Base-by-base conservation (phyloP, 345 rosid genomes). In the Cardamine resedifolia region DNA sequence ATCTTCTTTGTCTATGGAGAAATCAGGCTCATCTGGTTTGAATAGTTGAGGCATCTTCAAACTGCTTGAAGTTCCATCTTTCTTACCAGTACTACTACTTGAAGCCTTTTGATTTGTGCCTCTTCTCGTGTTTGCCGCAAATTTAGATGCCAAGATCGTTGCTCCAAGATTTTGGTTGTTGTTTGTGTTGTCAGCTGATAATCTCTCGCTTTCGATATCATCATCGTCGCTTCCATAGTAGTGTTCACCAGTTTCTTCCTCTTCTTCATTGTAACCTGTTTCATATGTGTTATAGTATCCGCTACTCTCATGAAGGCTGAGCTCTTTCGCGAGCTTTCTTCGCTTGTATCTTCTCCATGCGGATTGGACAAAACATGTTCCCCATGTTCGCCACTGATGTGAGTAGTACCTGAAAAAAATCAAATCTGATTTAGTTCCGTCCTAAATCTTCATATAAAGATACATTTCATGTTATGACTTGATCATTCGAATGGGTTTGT, bases 371-470 rank as follows among this genome's bases (percentile, higher is more conserved):
- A 87, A 88, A 84, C 98, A 90, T 3, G 94, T 80, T 7, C 85
- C 96, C 98, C 99, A 91, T 26, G 96, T 86, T 72, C 96, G 60
- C 98, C 98, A 95, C 44, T 90, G 98, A 71, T 89, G 98, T 27
- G 97, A 95, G 65, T 95, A 95, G 81, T 91, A 89, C 63, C 80
- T 76, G 67, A 38, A 19, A 36, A 75, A 5, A 50, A 51, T 43
- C 11, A 20, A 36, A 48, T 65, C 10, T n/a, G 19, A 38, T 26
- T 48, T 47, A 24, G 24, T 59, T 70, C 80, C 73, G 72, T 88
- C 79, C 86, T 1, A 18, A 4, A n/a, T 58, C 1, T 2, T 15
- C 34, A 24, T 43, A 24, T 16, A 26, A 26, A 62, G 43, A 64
- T 18, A 6, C 21, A 51, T 34, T 66, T 64, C 19, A 0, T 47